Evolutionary conservation across 305 asterid species (phyloP), one percentile per base, ranked within the genome.

Genomic region (Solanum hybrid): DNA sequence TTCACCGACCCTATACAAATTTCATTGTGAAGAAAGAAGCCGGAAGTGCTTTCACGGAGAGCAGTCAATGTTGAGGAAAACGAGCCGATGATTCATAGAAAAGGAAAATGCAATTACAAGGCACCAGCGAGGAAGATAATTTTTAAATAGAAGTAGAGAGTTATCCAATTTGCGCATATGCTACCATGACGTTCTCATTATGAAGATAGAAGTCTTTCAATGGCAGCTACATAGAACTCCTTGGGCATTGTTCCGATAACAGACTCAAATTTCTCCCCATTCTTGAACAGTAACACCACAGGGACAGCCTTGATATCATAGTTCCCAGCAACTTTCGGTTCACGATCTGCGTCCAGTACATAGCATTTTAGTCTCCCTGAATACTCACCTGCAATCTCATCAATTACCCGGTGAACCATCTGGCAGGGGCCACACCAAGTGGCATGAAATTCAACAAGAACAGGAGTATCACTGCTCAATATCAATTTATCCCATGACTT

Each of bases 341-440:
- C 99, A 5, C 87, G 82, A 87, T 95, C 99, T 1, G 96, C 98
- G 86, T 96, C 91, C 7, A 96, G 94, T 37, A 95, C 92, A 31
- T 92, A 95, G 94, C 97, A 96, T 85, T 95, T 95, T n/a, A 97
- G 64, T 89, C 93, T 93, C 89, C 98, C 99, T 1, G 96, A 91
- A 93, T 96, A 97, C 42, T 95, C 98, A 3, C 87, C 86, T 81
- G 98, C 95, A 81, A 97, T 94, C 92, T 96, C 99, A 78, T 95
- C 98, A 5, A 95, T 95, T 38, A 95, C 95, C 85, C 98, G 96
- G 79, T 97, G 99, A 88, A 96, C 99, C 98, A 97, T 96, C 89
- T 93, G 93, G 92, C 99, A 97, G 22, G 99, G 99, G 35, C 99
- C 99, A 90, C 98, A 97, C 98, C 99, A 97, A 89, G 96, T 94